These are phyloP conservation scores for Aspergillus sp. DNA, from an alignment of 2,329 filamentous ascomycete species.

Conservation along the genomic window DNA sequence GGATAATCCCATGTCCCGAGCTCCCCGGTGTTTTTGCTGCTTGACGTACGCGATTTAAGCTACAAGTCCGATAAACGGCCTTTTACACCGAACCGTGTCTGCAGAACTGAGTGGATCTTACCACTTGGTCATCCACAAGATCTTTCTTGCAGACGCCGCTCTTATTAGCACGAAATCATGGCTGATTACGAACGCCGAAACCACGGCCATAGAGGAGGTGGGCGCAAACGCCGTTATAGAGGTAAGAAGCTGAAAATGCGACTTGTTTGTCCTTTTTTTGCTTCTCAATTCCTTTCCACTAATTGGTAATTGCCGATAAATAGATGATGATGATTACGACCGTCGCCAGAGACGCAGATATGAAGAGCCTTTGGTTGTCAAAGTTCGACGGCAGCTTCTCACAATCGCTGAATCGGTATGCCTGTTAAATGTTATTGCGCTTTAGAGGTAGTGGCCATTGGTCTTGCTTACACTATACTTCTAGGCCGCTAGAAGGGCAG, in stretches of 20 bases:
- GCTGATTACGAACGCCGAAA: slow-evolving; percentile 58
- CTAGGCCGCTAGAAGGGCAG: slow-evolving; percentile 68
- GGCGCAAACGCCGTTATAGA: slow-evolving; percentile 75
- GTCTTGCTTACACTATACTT: slow-evolving; percentile 2
- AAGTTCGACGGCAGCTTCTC: slow-evolving; percentile 75
- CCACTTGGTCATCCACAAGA: not conserved
- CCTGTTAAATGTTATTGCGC: not conserved
- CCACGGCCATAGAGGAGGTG: slow-evolving; percentile 50
- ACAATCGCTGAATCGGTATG: slow-evolving; percentile 73
- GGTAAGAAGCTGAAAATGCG: slow-evolving; percentile 49
- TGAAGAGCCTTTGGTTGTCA: slow-evolving; percentile 69
- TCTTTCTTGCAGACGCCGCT: not conserved
- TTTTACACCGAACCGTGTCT: slow-evolving; percentile 3
- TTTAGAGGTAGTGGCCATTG: not conserved
- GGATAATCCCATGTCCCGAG: slow-evolving; percentile 20
- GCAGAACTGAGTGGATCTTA: not conserved
- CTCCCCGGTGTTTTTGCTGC: slow-evolving; percentile 17
- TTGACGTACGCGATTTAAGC: slow-evolving; percentile 12
- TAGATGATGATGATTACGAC: slow-evolving; percentile 77
- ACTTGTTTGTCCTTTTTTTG: not conserved
- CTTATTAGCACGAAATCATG: slow-evolving; percentile 36
- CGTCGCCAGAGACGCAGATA: slow-evolving; percentile 70
- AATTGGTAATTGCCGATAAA: not conserved
- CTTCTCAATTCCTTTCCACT: not conserved
- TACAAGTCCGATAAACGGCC: slow-evolving; percentile 8